Conservation (phyloP, 768 basidiomycete species). For the Sporobolomyces roseus region DNA sequence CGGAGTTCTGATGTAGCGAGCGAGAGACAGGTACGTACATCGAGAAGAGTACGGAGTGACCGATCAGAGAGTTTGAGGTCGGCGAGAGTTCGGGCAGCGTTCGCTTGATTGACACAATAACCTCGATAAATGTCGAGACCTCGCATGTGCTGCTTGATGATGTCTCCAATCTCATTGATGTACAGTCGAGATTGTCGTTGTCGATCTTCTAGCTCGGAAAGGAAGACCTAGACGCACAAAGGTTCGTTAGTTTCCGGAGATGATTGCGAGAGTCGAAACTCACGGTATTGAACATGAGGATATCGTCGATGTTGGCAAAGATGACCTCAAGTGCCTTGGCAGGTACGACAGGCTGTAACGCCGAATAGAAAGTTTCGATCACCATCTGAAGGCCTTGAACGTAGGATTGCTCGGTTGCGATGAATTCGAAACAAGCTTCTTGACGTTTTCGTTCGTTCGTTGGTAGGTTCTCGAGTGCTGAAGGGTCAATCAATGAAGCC, state of each 20-base stretch:
- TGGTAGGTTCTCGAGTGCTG: slow-evolving; percentile 75
- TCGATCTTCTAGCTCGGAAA: slow-evolving; percentile 82
- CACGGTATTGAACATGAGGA: slow-evolving; percentile 81
- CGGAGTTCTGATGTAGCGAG: background rate
- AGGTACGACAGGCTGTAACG: slow-evolving; percentile 67
- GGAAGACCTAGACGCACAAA: slow-evolving; percentile 56
- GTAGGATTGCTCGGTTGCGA: slow-evolving; percentile 82
- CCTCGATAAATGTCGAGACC: slow-evolving; percentile 80
- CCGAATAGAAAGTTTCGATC: slow-evolving; percentile 88
- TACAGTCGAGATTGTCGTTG: slow-evolving; percentile 90
- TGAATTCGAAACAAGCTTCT: slow-evolving; percentile 94
- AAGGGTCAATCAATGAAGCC: slow-evolving; percentile 84
- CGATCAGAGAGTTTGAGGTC: slow-evolving; percentile 33
- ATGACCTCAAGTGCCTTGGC: slow-evolving; percentile 72
- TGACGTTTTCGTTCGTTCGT: slow-evolving; percentile 75
- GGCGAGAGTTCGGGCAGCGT: slow-evolving; percentile 37
- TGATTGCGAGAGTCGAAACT: slow-evolving; percentile 37
- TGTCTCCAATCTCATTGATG: slow-evolving; percentile 80
- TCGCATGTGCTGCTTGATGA: slow-evolving; percentile 63
- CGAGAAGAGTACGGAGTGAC: slow-evolving; percentile 26
- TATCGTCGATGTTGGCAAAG: slow-evolving; percentile 90
- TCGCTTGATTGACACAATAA: slow-evolving; percentile 83
- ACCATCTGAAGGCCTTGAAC: slow-evolving; percentile 87
- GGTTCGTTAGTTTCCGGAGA: background rate
- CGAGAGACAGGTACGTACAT: background rate